Base-by-base conservation (phyloP, 1,139 yeast species). In the Saccharomyces pastorianus region DNA sequence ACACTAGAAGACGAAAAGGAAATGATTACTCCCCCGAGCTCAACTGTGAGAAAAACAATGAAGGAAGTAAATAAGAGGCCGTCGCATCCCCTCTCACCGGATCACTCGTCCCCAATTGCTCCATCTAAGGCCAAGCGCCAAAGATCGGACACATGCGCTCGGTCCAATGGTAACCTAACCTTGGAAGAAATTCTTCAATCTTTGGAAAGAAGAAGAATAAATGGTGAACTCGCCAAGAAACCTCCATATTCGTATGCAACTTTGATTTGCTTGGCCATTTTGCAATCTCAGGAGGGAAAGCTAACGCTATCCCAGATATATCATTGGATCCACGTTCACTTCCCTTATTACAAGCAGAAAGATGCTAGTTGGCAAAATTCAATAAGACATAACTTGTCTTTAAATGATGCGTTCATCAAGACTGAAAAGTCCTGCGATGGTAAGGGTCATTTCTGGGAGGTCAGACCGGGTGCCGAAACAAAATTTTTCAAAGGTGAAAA, bases 171-270 rank as follows among this genome's bases (percentile, higher is more conserved):
- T 23, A 59, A 58, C 26, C 50, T 62, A 50, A 62, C 64, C 3
- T 44, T 62, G 41, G 60, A 58, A 26, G 65, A 60, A 47, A 55
- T 63, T 25, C 42, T 59, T 28, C 60, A 57, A 32, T 63, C 68
- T 7, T 56, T 68, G 41, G 58, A 57, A 26, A 57, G 50, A 20
- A 57, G 66, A 48, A 53, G 52, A 55, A 57, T 41, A 58, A 64
- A 55, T 63, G 69, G 62, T 62, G 64, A 62, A 38, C 53, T 75
- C 5, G 58, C 60, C 23, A 58, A 65, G 8, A 93, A 95, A 70
- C 99, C 99, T 2, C 96, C 96, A 2, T 91, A 84, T 66, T 88
- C 96, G 4, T 93, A 93, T 68, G 99, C 99, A 7, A 85, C 93
- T 46, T 77, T 93, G 58, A 93, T 93, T 59, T 98, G 97, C 4